Percentiles rank a stretch among this genome's conserved stretches.
phyloP scores from a whole-genome alignment of 2,329 filamentous ascomycete genomes.

The Dactylellina haptotyla region DNA sequence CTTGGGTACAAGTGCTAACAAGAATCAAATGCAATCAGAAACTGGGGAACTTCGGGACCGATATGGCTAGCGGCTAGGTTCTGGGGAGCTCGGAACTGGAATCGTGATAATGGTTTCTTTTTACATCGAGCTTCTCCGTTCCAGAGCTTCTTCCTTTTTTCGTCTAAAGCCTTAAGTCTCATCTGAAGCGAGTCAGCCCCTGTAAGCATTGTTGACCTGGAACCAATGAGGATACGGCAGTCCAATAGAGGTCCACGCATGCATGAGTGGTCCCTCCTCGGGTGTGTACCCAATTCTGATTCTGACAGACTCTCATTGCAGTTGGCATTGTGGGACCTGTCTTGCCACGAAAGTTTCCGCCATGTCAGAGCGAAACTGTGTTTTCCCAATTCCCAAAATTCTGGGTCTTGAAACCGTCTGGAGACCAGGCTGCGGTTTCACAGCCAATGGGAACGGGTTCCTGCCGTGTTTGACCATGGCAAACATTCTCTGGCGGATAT shows the following conservation, averaged over 20 bases:
- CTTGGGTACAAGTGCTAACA: background rate
- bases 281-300: slow-evolving; percentile 21
- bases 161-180: slow-evolving; percentile 43
- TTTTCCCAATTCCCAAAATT: slow-evolving; percentile 16
- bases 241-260: slow-evolving; percentile 14
- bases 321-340: background rate
- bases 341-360: slow-evolving; percentile 24
- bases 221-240: slow-evolving; percentile 27
- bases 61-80: slow-evolving; percentile 8
- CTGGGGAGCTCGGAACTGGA: slow-evolving; percentile 28
- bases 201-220: slow-evolving; percentile 1
- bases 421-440: slow-evolving; percentile 42
- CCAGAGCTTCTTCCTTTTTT: slow-evolving; percentile 9
- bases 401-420: slow-evolving; percentile 33
- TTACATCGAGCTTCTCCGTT: background rate
- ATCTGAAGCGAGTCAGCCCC: slow-evolving; percentile 38
- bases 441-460: slow-evolving; percentile 19
- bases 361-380: slow-evolving; percentile 11
- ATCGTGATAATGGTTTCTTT: background rate
- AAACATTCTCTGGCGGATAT: slow-evolving; percentile 4
- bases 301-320: background rate
- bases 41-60: slow-evolving; percentile 21
- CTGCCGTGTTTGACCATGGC: slow-evolving; percentile 2
- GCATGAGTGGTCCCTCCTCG: slow-evolving; percentile 36
- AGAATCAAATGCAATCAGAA: background rate